Percentiles rank a stretch among this genome's conserved stretches.
Evolutionary conservation across 257 asterid species (phyloP).

Genomic region (Solanum sejunctum): DNA sequence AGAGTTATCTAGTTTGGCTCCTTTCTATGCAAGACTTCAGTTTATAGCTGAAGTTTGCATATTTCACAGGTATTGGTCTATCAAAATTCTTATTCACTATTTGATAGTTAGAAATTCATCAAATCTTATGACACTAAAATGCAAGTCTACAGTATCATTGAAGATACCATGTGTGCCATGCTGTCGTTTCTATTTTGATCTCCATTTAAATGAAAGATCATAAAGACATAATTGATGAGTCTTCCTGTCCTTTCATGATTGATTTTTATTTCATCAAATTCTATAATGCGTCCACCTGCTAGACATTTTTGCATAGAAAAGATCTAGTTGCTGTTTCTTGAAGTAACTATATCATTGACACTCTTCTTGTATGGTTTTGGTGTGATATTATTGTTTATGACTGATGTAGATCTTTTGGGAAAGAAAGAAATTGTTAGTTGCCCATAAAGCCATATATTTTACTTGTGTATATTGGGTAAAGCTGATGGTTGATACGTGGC

Average conservation of each 20-base stretch:
- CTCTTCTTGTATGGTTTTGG: neutral
- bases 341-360: neutral
- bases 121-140: neutral
- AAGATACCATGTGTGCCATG: neutral
- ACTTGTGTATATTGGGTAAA: neutral
- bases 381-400: neutral
- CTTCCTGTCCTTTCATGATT: neutral
- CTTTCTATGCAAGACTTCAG: slow-evolving; percentile 26
- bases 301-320: neutral
- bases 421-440: neutral
- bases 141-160: neutral
- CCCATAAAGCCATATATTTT: neutral
- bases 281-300: neutral
- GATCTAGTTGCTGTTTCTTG: neutral
- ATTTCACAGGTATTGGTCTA: slow-evolving; percentile 28
- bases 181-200: neutral
- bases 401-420: neutral
- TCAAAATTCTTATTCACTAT: neutral
- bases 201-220: neutral
- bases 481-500: neutral
- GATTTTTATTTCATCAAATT: neutral
- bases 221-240: neutral
- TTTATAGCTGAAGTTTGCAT: slow-evolving; percentile 38
- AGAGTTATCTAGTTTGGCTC: slow-evolving; percentile 26
- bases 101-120: neutral